phyloP scores from a whole-genome alignment of 1,139 yeast genomes.

The Pichia sp. region DNA sequence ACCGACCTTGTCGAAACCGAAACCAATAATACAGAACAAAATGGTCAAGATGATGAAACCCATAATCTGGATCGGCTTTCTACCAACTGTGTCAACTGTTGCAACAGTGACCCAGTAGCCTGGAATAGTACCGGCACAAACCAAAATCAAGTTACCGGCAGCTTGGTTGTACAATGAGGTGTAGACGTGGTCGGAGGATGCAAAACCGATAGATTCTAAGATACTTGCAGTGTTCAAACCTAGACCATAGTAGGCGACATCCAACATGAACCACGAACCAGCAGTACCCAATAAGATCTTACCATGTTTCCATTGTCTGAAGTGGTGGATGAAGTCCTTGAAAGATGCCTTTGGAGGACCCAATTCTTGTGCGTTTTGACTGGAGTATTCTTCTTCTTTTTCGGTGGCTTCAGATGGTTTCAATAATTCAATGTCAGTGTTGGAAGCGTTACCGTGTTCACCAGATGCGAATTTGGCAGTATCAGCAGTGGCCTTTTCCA shows the following conservation, averaged over 20 bases:
- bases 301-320: slow-evolving; percentile 84
- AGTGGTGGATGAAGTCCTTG: slow-evolving; percentile 62
- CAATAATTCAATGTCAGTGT: slow-evolving; percentile 26
- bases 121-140: slow-evolving; percentile 89
- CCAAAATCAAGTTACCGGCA: slow-evolving; percentile 82
- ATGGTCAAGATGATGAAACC: slow-evolving; percentile 69
- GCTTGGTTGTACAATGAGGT: slow-evolving; percentile 65
- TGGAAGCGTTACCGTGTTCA: slow-evolving; percentile 42
- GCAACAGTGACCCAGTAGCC: slow-evolving; percentile 85
- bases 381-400: slow-evolving; percentile 4
- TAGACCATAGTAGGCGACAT: slow-evolving; percentile 91
- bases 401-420: slow-evolving; percentile 34
- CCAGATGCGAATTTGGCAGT: slow-evolving; percentile 45
- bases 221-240: slow-evolving; percentile 76
- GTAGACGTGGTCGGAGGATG: slow-evolving; percentile 61
- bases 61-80: slow-evolving; percentile 72
- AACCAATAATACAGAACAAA: slow-evolving; percentile 69
- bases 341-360: slow-evolving; percentile 53
- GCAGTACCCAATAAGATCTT: slow-evolving; percentile 89
- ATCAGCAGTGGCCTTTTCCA: slow-evolving; percentile 60
- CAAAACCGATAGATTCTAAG: slow-evolving; percentile 80
- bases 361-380: background rate
- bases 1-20: slow-evolving; percentile 64
- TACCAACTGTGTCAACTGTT: slow-evolving; percentile 71
- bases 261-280: slow-evolving; percentile 94